Percentiles rank a stretch among this genome's conserved stretches.
These are phyloP conservation scores for Scenedesmus sp. DNA, from an alignment of 163 green algal genomes.

Conservation along the genomic window DNA sequence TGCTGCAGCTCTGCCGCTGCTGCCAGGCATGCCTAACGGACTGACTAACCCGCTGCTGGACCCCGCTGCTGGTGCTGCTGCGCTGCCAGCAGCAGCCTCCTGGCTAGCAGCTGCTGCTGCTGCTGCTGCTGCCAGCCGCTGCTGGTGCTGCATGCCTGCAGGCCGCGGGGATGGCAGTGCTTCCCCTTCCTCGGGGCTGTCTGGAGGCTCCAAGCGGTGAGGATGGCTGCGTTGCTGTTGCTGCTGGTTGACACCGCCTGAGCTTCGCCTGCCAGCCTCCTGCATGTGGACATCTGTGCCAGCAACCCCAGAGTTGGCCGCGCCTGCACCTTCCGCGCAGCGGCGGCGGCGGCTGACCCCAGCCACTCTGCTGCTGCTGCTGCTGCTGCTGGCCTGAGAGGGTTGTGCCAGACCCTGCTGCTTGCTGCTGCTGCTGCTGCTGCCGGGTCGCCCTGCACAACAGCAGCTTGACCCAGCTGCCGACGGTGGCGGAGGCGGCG, in stretches of 20 bases:
- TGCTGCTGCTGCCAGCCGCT: conserved; percentile 10
- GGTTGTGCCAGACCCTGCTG: background rate
- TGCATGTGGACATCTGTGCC: background rate
- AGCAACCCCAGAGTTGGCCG: background rate
- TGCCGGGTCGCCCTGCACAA: background rate
- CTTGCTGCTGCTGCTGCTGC: conserved; percentile 31
- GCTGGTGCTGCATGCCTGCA: conserved; percentile 1
- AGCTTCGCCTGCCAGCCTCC: conserved; percentile 15
- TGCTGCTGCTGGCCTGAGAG: background rate
- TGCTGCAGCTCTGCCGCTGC: background rate
- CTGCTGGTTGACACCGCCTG: background rate
- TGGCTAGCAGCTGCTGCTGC: background rate
- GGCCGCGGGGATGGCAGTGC: conserved; percentile 29
- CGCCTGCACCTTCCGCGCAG: background rate
- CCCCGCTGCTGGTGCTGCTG: background rate
- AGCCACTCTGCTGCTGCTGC: conserved; percentile 8
- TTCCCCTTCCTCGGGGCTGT: conserved; percentile 42
- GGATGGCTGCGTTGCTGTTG: conserved; percentile 7
- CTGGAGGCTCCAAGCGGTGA: background rate
- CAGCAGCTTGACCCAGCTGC: background rate
- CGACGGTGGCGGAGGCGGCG: conserved; percentile 14
- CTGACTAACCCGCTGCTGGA: background rate
- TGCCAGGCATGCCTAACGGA: background rate
- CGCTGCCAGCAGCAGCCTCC: background rate
- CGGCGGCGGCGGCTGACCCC: background rate